A percentile compares a stretch with the other conserved stretches of the same genome.
phyloP scores from a whole-genome alignment of 768 basidiomycete species.

The Cyathus striatus region DNA sequence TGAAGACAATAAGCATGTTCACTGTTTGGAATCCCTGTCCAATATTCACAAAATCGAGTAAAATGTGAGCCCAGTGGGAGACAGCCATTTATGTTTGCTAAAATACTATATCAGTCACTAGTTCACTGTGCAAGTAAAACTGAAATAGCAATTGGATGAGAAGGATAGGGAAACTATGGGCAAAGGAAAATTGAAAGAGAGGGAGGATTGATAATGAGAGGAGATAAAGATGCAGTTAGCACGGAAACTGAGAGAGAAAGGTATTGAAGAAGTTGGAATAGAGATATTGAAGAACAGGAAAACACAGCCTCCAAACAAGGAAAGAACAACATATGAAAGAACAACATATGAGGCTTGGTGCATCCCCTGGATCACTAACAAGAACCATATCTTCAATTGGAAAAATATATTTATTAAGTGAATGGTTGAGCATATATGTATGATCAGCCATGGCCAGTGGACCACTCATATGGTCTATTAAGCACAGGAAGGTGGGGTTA shows the following conservation, averaged over 20 bases:
- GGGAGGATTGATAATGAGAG: background rate
- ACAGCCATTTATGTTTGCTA: constrained; percentile 38
- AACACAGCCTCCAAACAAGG: too few species aligned
- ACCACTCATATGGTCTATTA: constrained; percentile 43
- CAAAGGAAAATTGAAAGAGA: too few species aligned
- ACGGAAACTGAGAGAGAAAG: constrained; percentile 31
- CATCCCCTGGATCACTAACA: constrained; percentile 30
- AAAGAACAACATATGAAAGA: too few species aligned
- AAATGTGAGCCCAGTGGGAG: constrained; percentile 35
- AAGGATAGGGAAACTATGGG: too few species aligned
- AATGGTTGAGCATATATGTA: constrained; percentile 58
- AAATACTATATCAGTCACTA: constrained; percentile 30
- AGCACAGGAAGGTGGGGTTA: constrained; percentile 46
- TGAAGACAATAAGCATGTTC: too few species aligned
- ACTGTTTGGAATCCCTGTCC: too few species aligned
- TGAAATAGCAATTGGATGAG: too few species aligned
- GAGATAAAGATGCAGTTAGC: constrained; percentile 11
- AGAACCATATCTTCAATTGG: constrained; percentile 30
- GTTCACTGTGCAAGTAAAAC: too few species aligned
- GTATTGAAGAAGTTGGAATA: too few species aligned
- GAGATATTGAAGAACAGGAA: too few species aligned
- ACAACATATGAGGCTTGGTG: too few species aligned
- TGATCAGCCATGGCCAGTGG: constrained; percentile 45
- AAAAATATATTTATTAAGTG: constrained; percentile 40
- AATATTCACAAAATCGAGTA: too few species aligned